A percentile compares a stretch with the other conserved stretches of the same genome.
These are phyloP conservation scores for Tylopilus felleus DNA, from an alignment of 768 basidiomycete species.

Conservation along the genomic window DNA sequence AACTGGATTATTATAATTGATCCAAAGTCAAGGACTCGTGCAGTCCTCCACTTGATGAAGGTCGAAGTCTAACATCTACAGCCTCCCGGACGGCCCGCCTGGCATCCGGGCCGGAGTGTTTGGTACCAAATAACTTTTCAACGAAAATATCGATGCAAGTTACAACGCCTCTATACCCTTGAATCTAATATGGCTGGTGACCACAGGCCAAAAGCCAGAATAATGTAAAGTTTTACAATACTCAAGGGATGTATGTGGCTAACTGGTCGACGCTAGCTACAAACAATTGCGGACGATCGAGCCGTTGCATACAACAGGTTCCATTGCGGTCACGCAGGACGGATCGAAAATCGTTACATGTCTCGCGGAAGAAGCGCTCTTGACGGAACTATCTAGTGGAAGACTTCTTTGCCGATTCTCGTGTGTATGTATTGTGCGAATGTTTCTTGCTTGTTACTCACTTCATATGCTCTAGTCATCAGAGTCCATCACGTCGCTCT, in stretches of 20 bases:
- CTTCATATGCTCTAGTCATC: conserved; percentile 60
- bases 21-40: no score
- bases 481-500: conserved; percentile 78
- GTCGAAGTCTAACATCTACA: no score
- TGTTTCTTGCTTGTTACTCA: conserved; percentile 1
- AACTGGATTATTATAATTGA: no score
- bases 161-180: no score
- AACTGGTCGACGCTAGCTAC: conserved; percentile 47
- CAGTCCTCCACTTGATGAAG: no score
- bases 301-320: conserved; percentile 87
- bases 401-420: conserved; percentile 74
- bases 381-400: conserved; percentile 79
- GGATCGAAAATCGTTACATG: conserved; percentile 81
- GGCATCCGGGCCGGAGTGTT: conserved; percentile 4
- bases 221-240: conserved; percentile 9
- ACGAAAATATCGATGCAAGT: conserved; percentile 1
- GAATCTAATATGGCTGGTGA: conserved; percentile 16
- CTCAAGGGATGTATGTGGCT: conserved; percentile 1
- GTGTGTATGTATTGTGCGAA: conserved; percentile 55
- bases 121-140: conserved; percentile 9
- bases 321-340: conserved; percentile 75
- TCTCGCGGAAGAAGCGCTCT: conserved; percentile 77
- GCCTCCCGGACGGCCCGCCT: background rate
- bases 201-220: conserved; percentile 49
- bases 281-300: conserved; percentile 69